Base-by-base conservation (phyloP, 345 rosid species). In the Hirschfeldia incana region DNA sequence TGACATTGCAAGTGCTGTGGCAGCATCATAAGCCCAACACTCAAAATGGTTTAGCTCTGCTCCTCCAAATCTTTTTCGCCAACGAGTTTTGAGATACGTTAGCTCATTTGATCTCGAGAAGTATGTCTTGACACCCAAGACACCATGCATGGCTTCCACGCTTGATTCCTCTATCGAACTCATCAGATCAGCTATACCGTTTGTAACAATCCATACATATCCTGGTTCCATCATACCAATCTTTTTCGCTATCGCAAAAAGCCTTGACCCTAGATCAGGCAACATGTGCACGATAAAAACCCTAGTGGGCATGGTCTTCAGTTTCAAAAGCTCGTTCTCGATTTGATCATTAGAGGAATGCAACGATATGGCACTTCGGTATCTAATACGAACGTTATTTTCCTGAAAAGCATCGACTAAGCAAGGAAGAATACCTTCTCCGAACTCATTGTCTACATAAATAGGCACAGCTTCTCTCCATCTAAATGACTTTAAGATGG, bases 241-340 rank as follows among this genome's bases (percentile, higher is more conserved):
- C 76, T 85, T 82, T 37, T 79, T 74, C 0, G 86, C 93, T 66
- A 64, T 83, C 0, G 83, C 12, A 4, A 90, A 88, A 16, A 90
- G 21, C n/a, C 85, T 76, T 26, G 87, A 39, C 0, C 83, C 97
- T 0, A 86, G 76, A 75, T 26, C 32, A 0, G 80, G 76, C 30
- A 67, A 5, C 91, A 88, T 85, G 70, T 92, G 91, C 27, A 88
- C 87, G 3, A 90, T 6, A 37, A 90, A 88, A 30, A 90, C 89
- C 32, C 93, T 83, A 4, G 89, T 78, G 29, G 86, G 90, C 91
- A 73, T 88, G 3, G 85, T 80, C 90, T 75, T 92, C 65, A 90
- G 66, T 65, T 82, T 86, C 70, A 83, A 69, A 5, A 90, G 86
- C 80, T 87, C 85, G 32, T 51, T 36, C 8, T 6, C 42, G 51